Conservation (phyloP, 768 basidiomycete species). For the Piloderma croceum region DNA sequence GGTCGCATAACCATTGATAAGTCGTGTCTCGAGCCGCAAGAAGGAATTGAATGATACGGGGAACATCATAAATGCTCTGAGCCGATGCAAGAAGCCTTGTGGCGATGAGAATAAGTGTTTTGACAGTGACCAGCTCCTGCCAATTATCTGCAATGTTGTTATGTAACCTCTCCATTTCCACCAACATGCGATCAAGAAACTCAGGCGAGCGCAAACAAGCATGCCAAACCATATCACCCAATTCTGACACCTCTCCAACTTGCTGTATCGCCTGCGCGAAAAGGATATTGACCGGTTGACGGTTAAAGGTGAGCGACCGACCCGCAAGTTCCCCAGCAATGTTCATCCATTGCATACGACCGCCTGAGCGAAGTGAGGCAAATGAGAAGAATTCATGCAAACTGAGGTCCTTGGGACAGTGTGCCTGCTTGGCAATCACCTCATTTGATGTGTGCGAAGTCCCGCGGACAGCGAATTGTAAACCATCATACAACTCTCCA, state of each 20-base stretch:
- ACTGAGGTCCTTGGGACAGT: not conserved
- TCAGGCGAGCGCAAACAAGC: slow-evolving; percentile 23
- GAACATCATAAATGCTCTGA: too few species aligned
- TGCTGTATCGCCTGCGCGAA: slow-evolving; percentile 42
- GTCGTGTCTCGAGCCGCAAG: too few species aligned
- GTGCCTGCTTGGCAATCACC: not conserved
- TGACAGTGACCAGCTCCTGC: slow-evolving; percentile 28
- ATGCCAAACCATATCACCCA: slow-evolving; percentile 34
- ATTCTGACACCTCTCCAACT: slow-evolving; percentile 25
- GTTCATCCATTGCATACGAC: not conserved
- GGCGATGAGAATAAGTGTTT: not conserved
- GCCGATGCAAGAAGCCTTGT: not conserved
- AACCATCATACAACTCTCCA: slow-evolving; percentile 24
- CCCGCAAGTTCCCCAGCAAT: slow-evolving; percentile 13
- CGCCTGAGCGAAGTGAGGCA: not conserved
- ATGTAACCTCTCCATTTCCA: slow-evolving; percentile 31
- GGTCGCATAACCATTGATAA: too few species aligned
- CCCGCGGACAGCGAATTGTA: slow-evolving; percentile 31
- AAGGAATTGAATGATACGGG: too few species aligned
- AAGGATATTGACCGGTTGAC: slow-evolving; percentile 35
- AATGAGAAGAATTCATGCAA: not conserved
- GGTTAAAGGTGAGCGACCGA: slow-evolving; percentile 33
- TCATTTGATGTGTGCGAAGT: slow-evolving; percentile 13
- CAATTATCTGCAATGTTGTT: slow-evolving; percentile 36
- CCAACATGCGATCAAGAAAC: slow-evolving; percentile 35